These are phyloP conservation scores for Kwoniella mangroviensis DNA, from an alignment of 768 basidiomycete genomes.

Conservation along the genomic window DNA sequence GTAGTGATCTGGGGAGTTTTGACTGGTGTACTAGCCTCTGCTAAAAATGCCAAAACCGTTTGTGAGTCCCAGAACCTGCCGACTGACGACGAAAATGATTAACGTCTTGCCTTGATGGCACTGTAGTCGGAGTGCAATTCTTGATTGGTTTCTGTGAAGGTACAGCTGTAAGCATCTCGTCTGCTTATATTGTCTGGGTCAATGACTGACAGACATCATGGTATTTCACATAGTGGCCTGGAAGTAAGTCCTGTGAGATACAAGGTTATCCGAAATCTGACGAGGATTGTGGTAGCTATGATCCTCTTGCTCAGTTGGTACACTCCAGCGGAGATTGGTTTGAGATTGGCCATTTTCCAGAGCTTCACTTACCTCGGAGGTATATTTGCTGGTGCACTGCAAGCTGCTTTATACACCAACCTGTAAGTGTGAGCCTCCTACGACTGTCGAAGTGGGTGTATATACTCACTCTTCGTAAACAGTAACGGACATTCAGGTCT, in stretches of 20 bases:
- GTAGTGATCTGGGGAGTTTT: slow-evolving; percentile 10
- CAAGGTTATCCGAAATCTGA: too few relatives aligned
- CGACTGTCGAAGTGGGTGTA: too few relatives aligned
- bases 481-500: slow-evolving; percentile 57
- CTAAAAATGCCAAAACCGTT: neutral
- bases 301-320: neutral
- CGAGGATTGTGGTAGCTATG: neutral
- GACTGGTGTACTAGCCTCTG: neutral
- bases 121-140: slow-evolving; percentile 2
- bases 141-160: slow-evolving; percentile 10
- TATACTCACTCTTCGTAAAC: neutral
- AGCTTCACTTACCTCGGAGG: slow-evolving; percentile 48
- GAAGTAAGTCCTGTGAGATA: too few relatives aligned
- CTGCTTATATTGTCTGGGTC: neutral
- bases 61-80: neutral
- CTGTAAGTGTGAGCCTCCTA: slow-evolving; percentile 24
- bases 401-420: slow-evolving; percentile 59
- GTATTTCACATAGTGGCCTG: too few relatives aligned
- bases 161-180: slow-evolving; percentile 11
- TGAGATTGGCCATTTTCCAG: slow-evolving; percentile 53
- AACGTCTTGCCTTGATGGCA: neutral
- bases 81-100: too few relatives aligned
- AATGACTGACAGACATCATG: neutral
- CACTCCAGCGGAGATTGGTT: slow-evolving; percentile 59
- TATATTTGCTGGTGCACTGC: slow-evolving; percentile 58